phyloP scores from a whole-genome alignment of 2,329 filamentous ascomycete genomes.

The Claviceps purpurea region DNA sequence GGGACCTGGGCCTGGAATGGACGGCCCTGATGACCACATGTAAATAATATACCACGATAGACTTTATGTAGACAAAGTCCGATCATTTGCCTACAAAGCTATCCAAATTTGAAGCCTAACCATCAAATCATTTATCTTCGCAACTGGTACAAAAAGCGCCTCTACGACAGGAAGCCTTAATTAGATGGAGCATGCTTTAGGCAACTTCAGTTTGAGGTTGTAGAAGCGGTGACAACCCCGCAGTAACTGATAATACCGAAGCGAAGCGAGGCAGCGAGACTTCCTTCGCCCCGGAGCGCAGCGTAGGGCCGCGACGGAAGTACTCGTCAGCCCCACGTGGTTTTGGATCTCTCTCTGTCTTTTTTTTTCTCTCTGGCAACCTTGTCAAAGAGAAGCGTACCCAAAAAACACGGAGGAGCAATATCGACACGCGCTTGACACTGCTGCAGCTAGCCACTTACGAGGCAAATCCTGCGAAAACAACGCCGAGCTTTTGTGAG shows the following conservation, averaged over 20 bases:
- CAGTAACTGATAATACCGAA: neutral
- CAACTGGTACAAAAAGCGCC: neutral
- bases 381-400: neutral
- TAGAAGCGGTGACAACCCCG: neutral
- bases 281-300: too few relatives aligned
- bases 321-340: neutral
- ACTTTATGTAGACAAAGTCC: neutral
- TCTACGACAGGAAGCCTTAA: neutral
- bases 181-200: too few relatives aligned
- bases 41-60: slow-evolving; percentile 21
- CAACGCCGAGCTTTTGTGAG: neutral
- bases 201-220: neutral
- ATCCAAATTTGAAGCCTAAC: neutral
- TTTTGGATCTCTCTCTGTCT: neutral
- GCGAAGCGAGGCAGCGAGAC: too few relatives aligned
- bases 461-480: neutral
- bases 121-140: neutral
- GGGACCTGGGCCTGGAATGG: slow-evolving; percentile 51
- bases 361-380: neutral
- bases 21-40: slow-evolving; percentile 42
- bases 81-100: too few relatives aligned
- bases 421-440: slow-evolving; percentile 24
- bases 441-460: slow-evolving; percentile 15
- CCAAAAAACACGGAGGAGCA: neutral
- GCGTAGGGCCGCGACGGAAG: too few relatives aligned